A percentile compares a stretch with the other conserved stretches of the same genome.
phyloP scores from a whole-genome alignment of 2,329 filamentous ascomycete species.

The Diaporthe vexans region DNA sequence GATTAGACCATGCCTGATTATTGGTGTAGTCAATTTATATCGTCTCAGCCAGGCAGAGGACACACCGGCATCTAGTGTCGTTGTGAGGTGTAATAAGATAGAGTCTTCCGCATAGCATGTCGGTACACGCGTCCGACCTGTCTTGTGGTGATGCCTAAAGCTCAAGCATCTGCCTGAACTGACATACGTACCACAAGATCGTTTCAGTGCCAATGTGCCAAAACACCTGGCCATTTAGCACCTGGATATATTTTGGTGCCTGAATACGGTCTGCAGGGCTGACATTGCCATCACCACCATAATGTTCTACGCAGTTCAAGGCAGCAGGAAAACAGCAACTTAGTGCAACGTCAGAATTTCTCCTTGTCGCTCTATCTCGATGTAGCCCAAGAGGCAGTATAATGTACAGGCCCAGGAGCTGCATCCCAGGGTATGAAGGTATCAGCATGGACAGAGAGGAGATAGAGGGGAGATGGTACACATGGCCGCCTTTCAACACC shows the following conservation, averaged over 20 bases:
- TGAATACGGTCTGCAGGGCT: not conserved
- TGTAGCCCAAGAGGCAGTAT: conserved; percentile 35
- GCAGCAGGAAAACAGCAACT: not conserved
- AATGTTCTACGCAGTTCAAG: not conserved
- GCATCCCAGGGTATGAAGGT: conserved; percentile 45
- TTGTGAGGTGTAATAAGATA: not conserved
- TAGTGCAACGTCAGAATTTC: conserved; percentile 19
- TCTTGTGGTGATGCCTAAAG: conserved; percentile 17
- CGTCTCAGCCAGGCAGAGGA: not conserved
- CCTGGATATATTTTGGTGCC: not conserved
- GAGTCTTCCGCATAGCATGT: not conserved
- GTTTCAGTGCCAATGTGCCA: not conserved
- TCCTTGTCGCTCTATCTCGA: conserved; percentile 35
- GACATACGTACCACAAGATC: not conserved
- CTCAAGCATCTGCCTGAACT: conserved; percentile 17
- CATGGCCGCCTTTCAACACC: conserved; percentile 61
- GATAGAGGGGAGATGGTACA: conserved; percentile 52
- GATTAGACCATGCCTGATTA: not conserved
- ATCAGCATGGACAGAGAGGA: conserved; percentile 47
- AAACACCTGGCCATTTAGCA: not conserved
- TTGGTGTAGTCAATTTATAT: not conserved
- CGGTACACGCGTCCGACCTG: not conserved
- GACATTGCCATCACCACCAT: too few relatives aligned
- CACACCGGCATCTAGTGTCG: not conserved
- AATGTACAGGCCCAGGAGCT: conserved; percentile 47